Base-by-base conservation (phyloP, 2,329 filamentous ascomycete species). In the Botrytis cinerea region DNA sequence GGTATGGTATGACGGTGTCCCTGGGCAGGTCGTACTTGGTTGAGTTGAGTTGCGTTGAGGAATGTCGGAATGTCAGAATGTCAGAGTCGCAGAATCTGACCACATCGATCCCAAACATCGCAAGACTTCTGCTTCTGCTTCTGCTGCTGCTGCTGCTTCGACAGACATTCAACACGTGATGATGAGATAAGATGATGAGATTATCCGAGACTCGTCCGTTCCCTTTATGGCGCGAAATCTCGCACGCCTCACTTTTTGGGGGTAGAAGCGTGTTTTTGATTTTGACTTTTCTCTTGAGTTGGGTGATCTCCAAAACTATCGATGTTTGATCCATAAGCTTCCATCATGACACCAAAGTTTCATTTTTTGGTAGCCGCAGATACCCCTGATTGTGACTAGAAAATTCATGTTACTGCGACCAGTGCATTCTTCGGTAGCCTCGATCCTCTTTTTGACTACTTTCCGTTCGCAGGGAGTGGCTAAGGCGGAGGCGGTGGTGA, bases 301-400 rank as follows among this genome's bases (percentile, higher is more conserved):
- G 28, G 2, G n/a, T 18, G 69, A 71, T 71, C 69, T 71, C 46
- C 70, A 16, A 71, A 66, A 66, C 60, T 71, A 71, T 71, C 60
- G 60, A 71, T 63, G 59, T 71, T 71, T 71, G 70, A 64, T 64
- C 70, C 35, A 71, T 71, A 64, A 18, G 54, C 70, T 28, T 64
- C 59, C 46, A n/a, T 40, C 10, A 48, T 48, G 48, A 35, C 70
- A 46, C 35, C 32, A 63, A 66, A 45, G 60, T 71, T 71, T 71
- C 70, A 71, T 64, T 54, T 60, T 8, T 22, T 25, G 10, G 43
- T 45, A 59, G 18, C 28, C 51, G 25, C 51, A 59, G 51, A n/a
- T 59, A n/a, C 59, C 28, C 43, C 54, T 43, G 28, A 48, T 28
- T 62, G 28, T 46, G 46, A 70, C 28, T 46, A 60, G 32, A 16